These are phyloP conservation scores for Scolecobasidium constrictum DNA, from an alignment of 2,329 filamentous ascomycete species.

Conservation along the genomic window DNA sequence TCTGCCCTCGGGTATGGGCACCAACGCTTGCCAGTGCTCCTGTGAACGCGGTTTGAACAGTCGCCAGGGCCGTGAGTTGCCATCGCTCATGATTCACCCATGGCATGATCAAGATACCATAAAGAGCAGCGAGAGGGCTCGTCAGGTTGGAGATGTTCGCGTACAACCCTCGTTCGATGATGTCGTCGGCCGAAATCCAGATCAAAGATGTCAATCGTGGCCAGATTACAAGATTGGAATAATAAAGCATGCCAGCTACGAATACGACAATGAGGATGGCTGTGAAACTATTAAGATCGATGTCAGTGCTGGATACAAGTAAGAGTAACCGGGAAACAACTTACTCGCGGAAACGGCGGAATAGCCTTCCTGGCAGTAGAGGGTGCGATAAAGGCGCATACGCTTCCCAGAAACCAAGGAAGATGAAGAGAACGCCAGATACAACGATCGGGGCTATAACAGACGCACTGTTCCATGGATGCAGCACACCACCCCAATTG, in stretches of 20 bases:
- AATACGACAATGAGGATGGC: constrained; percentile 1
- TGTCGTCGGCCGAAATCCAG: background rate
- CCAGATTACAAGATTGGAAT: constrained; percentile 1
- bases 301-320: background rate
- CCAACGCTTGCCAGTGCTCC: background rate
- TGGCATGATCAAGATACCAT: background rate
- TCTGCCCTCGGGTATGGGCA: background rate
- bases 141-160: background rate
- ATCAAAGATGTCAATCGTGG: background rate
- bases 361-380: background rate
- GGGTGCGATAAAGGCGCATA: constrained; percentile 13
- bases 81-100: background rate
- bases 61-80: background rate
- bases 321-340: too few relatives aligned
- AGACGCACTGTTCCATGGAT: constrained; percentile 19
- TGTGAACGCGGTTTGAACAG: background rate
- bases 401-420: constrained; percentile 12
- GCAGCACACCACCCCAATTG: constrained; percentile 17
- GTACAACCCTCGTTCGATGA: background rate
- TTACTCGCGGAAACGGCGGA: background rate
- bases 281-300: background rate
- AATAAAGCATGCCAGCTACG: constrained; percentile 4
- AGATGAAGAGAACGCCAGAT: constrained; percentile 16
- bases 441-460: constrained; percentile 19
- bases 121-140: background rate